These are phyloP conservation scores for Tremella fuciformis DNA, from an alignment of 768 basidiomycete species.

Conservation along the genomic window DNA sequence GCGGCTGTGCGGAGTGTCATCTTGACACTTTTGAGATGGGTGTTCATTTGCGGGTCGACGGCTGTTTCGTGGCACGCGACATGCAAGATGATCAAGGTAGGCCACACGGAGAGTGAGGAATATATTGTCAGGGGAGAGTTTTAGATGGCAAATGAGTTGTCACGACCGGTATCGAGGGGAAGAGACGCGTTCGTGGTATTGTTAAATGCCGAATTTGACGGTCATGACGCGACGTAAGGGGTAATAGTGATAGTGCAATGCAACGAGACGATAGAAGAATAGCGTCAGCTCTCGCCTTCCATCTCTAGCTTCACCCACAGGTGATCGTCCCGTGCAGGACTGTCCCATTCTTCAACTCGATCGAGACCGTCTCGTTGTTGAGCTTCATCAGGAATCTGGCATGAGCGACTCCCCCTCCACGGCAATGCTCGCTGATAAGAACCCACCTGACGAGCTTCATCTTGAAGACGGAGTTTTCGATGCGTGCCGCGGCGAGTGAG, in stretches of 20 bases:
- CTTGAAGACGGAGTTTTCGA: conserved; percentile 46
- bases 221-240: background rate
- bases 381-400: conserved; percentile 96
- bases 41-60: conserved; percentile 99
- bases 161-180: too few relatives aligned
- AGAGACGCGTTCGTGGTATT: too few relatives aligned
- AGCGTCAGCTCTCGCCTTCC: background rate
- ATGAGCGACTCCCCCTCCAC: conserved; percentile 4
- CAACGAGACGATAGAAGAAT: background rate
- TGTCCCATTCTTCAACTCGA: conserved; percentile 97
- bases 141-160: too few relatives aligned
- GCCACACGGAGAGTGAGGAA: too few relatives aligned
- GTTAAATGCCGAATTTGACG: background rate
- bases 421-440: background rate
- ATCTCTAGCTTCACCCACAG: conserved; percentile 58
- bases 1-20: conserved; percentile 77
- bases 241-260: background rate
- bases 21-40: conserved; percentile 95
- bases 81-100: too few relatives aligned
- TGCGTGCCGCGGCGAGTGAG: conserved; percentile 17
- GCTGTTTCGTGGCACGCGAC: too few relatives aligned
- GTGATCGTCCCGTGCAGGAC: conserved; percentile 95
- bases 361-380: conserved; percentile 97
- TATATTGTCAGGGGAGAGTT: too few relatives aligned
- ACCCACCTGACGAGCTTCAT: conserved; percentile 83